Base-by-base conservation (phyloP, 495 filamentous ascomycete species). In the Hapsidospora chrysogenum region DNA sequence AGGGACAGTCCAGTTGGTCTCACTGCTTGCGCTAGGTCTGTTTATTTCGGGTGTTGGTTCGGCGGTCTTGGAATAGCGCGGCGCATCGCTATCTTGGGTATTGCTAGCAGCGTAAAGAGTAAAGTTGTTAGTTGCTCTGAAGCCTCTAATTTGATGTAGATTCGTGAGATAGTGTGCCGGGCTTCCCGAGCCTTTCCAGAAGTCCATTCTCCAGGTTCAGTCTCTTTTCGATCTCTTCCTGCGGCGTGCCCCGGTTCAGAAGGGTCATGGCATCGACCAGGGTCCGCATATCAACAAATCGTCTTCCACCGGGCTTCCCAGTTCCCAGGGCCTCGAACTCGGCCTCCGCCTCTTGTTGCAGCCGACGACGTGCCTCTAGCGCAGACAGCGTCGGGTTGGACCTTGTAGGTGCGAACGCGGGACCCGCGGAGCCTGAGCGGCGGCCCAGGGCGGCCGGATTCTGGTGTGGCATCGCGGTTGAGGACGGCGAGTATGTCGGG, bases 401-500 rank as follows among this genome's bases (percentile, higher is more conserved):
- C n/a, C n/a, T n/a, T n/a, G n/a, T n/a, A n/a, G n/a, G n/a, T n/a
- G n/a, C n/a, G n/a, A n/a, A n/a, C n/a, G 23, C 6, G 60, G 48
- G 37, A 45, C 63, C 2, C 6, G 33, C 4, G 49, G 48, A 0
- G 42, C 35, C 0, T 17, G 26, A 39, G 4, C 25, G 9, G 29
- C 43, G 27, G 5, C 34, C 14, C 9, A 39, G 32, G 5, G 41
- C 35, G n/a, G 17, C 41, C 36, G 4, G 45, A 35, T 13, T 45
- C 33, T 21, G 18, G n/a, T 33, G 20, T 0, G 49, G 31, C 0
- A 45, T 39, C 2, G 54, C 59, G n/a, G 51, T 66, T 1, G 60
- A 64, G 0, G 62, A 62, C 6, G 55, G 49, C 8, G 62, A 66
- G 14, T 49, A 49, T 11, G 54, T 64, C 4, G 62, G 62, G 28